Base-by-base conservation (phyloP, 352 stramenopile species). In the Discostella stelligera region DNA sequence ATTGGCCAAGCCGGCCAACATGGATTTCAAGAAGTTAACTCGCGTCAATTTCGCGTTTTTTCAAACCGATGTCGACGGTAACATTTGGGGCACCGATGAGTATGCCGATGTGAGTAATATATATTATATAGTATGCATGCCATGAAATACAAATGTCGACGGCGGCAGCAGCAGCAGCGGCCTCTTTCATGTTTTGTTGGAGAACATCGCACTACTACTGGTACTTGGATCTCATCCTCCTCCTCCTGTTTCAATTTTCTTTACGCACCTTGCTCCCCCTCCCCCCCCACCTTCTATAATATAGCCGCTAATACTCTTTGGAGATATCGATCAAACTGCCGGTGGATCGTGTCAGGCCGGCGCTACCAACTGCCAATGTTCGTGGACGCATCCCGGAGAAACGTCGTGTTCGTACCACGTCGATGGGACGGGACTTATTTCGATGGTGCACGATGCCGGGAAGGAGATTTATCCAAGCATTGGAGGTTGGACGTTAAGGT, bases 21-120 rank as follows among this genome's bases (percentile, higher is more conserved):
- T 82, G 39, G 11, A 74, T 23, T 71, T 79, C 13, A 52, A 20
- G 14, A 82, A 79, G 20, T 6, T 82, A 0, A 53, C 30, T 0
- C 32, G 74, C 2, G 37, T 82, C 10, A 84, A 80, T 46, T 84
- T 72, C 60, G 77, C 77, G 3, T 84, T 84, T 50, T 84, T 84
- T 50, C 77, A 83, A 66, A 64, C 61, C 0, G 66, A 83, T 66
- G 53, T 18, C 4, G 44, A 80, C 46, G 76, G 76, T 13, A 71
- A 77, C 18, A 62, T 83, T 1, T 83, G 66, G n/a, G 76, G 76
- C 0, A 80, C 71, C 0, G 76, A 83, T 76, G 69, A 49, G 14
- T 83, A 71, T 71, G 76, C 70, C 13, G 76, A 83, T 80, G 70
- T 66, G 21, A 79, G 69, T 65, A 3, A 8, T 44, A 44, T 44